phyloP scores from a whole-genome alignment of 148 eudicot genomes.

The Chenopodium formosanum region DNA sequence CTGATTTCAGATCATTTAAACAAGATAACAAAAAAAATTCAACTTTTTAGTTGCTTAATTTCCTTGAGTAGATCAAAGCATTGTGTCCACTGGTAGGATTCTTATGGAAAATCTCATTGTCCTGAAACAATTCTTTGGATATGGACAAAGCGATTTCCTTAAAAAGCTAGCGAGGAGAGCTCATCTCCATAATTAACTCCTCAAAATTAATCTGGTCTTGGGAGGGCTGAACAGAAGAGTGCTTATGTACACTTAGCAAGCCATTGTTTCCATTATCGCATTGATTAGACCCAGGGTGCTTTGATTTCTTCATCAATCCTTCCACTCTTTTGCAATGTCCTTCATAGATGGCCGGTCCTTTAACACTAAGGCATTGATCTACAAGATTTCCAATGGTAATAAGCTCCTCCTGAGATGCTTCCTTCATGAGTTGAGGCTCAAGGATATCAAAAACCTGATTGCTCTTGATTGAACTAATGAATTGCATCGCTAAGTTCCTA shows the following conservation, averaged over 20 bases:
- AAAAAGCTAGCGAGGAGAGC: conserved; percentile 13
- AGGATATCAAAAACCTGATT: conserved; percentile 18
- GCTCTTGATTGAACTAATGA: conserved; percentile 8
- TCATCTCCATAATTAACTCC: conserved; percentile 16
- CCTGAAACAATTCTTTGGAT: not conserved
- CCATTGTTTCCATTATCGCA: not conserved
- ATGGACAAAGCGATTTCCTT: not conserved
- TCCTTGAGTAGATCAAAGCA: too few relatives aligned
- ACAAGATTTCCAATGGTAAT: conserved; percentile 14
- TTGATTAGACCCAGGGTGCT: not conserved
- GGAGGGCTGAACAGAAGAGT: not conserved
- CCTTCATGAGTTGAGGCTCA: conserved; percentile 21
- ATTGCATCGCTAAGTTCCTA: conserved; percentile 21
- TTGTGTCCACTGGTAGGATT: too few relatives aligned
- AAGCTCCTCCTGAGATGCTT: conserved; percentile 25
- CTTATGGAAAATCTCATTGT: too few relatives aligned
- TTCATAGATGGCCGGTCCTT: conserved; percentile 36
- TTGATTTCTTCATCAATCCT: not conserved
- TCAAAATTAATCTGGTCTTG: not conserved
- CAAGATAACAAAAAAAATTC: too few relatives aligned
- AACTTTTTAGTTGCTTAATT: too few relatives aligned
- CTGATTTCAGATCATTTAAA: too few relatives aligned
- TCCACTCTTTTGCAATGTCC: conserved; percentile 22
- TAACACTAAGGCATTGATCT: conserved; percentile 21
- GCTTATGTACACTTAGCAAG: not conserved